Evolutionary conservation across 768 basidiomycete genomes (phyloP).

Genomic region (Leccinellum luteum): DNA sequence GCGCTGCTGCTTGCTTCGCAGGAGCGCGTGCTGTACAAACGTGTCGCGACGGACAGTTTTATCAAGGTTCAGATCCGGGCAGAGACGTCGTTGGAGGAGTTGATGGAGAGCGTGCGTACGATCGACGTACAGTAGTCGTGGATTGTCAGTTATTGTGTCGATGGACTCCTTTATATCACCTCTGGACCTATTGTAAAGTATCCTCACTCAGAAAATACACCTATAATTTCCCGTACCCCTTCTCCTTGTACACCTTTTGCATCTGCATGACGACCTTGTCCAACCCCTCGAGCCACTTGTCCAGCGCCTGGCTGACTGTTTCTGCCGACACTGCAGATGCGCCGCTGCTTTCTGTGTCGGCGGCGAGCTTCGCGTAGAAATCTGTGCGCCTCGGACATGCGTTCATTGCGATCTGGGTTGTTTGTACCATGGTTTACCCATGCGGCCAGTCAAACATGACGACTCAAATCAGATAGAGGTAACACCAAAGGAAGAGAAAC

Average conservation of each 20-base stretch:
- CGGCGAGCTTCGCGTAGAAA: slow-evolving; percentile 61
- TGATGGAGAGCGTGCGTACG: too few relatives aligned
- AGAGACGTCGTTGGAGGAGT: too few relatives aligned
- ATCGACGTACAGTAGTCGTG: too few relatives aligned
- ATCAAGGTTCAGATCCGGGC: too few relatives aligned
- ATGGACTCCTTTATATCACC: too few relatives aligned
- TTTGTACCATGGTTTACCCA: slow-evolving; percentile 15
- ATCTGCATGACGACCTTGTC: slow-evolving; percentile 51
- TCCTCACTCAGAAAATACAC: background rate
- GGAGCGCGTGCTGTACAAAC: too few relatives aligned
- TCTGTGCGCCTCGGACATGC: slow-evolving; percentile 59
- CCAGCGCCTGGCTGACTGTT: slow-evolving; percentile 52
- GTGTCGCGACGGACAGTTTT: too few relatives aligned
- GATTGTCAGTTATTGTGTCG: too few relatives aligned
- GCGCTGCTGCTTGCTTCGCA: too few relatives aligned
- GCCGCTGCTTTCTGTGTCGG: slow-evolving; percentile 55
- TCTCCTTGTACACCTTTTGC: slow-evolving; percentile 52
- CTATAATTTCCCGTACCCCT: slow-evolving; percentile 46
- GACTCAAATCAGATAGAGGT: background rate
- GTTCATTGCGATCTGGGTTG: slow-evolving; percentile 46
- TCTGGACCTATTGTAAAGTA: too few relatives aligned
- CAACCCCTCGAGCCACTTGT: slow-evolving; percentile 60
- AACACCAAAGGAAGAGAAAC: background rate
- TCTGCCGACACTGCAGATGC: slow-evolving; percentile 38
- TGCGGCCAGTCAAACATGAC: background rate